Evolutionary conservation across 768 basidiomycete genomes (phyloP).

Genomic region (Podaxis sp.): DNA sequence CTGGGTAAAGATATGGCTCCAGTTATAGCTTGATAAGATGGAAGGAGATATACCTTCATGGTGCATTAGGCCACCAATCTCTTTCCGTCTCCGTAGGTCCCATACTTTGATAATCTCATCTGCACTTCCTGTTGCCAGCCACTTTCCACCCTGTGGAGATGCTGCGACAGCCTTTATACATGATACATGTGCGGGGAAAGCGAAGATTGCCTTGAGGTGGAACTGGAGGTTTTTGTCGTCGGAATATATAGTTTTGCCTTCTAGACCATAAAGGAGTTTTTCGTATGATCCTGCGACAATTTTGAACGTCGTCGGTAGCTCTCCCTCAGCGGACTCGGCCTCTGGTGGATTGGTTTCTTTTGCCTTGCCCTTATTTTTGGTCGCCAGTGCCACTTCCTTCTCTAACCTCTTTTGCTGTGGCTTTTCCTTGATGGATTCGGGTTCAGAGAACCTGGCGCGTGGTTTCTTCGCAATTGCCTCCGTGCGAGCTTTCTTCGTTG

Average conservation of each 20-base stretch:
- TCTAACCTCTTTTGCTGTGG: background rate
- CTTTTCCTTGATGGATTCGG: slow-evolving; percentile 9
- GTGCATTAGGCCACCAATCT: slow-evolving; percentile 92
- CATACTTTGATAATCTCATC: slow-evolving; percentile 97
- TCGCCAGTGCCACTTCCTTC: background rate
- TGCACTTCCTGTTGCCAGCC: slow-evolving; percentile 93
- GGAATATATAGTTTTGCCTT: slow-evolving; percentile 48
- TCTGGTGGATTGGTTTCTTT: slow-evolving; percentile 20
- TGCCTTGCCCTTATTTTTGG: slow-evolving; percentile 20
- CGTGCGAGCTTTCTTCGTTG: slow-evolving; percentile 2
- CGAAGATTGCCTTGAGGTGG: slow-evolving; percentile 77
- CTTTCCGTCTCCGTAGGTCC: slow-evolving; percentile 88
- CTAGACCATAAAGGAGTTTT: slow-evolving; percentile 88
- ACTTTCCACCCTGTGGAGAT: slow-evolving; percentile 87
- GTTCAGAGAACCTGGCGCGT: slow-evolving; percentile 9
- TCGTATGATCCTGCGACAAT: slow-evolving; percentile 94
- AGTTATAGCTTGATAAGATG: background rate
- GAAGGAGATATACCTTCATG: slow-evolving; percentile 67
- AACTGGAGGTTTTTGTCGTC: slow-evolving; percentile 28
- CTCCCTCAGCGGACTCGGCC: slow-evolving; percentile 14
- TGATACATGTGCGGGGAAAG: slow-evolving; percentile 95
- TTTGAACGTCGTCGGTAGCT: slow-evolving; percentile 66
- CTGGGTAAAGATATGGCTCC: slow-evolving; percentile 32
- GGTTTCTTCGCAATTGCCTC: slow-evolving; percentile 6
- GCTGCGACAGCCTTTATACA: slow-evolving; percentile 89